Conservation (phyloP, 1,139 yeast species). For the Sporopachydermia cereana region DNA sequence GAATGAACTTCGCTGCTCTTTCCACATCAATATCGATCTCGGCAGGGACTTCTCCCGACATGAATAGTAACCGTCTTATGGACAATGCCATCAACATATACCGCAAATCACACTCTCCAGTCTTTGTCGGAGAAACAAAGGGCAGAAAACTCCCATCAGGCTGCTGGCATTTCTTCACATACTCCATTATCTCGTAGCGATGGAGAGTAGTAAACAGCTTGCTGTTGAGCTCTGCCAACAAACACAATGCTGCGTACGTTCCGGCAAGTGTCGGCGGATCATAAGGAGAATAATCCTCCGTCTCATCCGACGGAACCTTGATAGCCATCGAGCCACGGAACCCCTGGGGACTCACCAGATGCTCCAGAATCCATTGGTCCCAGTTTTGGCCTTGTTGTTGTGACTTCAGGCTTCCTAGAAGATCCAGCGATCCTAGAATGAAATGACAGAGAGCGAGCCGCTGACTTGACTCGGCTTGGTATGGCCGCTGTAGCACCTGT, state of each 20-base stretch:
- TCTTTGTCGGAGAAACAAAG: slow-evolving; percentile 30
- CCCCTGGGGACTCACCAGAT: slow-evolving; percentile 34
- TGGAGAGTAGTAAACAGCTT: slow-evolving; percentile 30
- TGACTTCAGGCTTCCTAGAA: slow-evolving; percentile 12
- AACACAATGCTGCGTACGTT: slow-evolving; percentile 53
- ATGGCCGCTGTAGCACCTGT: slow-evolving; percentile 2
- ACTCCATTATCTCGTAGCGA: slow-evolving; percentile 35
- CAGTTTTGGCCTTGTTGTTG: slow-evolving; percentile 23
- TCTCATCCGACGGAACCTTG: slow-evolving; percentile 15
- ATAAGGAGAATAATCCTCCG: slow-evolving; percentile 21
- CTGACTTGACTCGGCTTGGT: slow-evolving; percentile 4
- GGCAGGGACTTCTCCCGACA: slow-evolving; percentile 18
- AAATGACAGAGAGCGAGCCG: background rate
- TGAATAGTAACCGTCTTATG: slow-evolving; percentile 43
- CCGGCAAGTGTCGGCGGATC: slow-evolving; percentile 58
- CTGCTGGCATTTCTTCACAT: slow-evolving; percentile 43
- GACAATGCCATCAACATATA: slow-evolving; percentile 66
- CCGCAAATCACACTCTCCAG: slow-evolving; percentile 64
- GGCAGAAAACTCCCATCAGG: slow-evolving; percentile 47
- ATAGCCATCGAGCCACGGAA: slow-evolving; percentile 46
- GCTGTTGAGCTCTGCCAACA: slow-evolving; percentile 36
- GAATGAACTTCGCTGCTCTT: slow-evolving; percentile 30
- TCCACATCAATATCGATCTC: slow-evolving; percentile 33
- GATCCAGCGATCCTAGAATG: background rate
- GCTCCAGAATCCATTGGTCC: slow-evolving; percentile 37